These are phyloP conservation scores for Pseudonectria buxi DNA, from an alignment of 2,329 filamentous ascomycete genomes.

Conservation along the genomic window DNA sequence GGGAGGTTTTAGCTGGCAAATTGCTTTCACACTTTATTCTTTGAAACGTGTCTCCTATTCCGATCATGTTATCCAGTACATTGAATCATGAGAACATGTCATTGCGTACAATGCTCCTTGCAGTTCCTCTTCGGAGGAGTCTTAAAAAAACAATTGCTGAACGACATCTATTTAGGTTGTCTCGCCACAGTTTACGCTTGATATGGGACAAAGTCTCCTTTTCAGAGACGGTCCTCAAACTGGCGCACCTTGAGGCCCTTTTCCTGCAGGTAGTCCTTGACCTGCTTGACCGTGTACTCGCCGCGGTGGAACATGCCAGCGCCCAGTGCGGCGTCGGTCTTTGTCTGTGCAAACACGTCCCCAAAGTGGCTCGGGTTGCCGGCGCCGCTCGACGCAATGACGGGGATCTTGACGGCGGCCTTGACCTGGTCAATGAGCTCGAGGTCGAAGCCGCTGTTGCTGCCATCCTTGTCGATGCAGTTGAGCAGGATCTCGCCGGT, in stretches of 20 bases:
- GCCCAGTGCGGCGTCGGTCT: constrained; percentile 85
- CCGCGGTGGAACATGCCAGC: constrained; percentile 97
- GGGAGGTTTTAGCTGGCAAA: no score
- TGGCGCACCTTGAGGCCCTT: constrained; percentile 72
- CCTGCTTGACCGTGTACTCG: constrained; percentile 90
- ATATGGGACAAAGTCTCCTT: no score
- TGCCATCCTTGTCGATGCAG: constrained; percentile 95
- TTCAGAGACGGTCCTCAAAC: constrained; percentile 53
- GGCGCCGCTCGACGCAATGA: constrained; percentile 90
- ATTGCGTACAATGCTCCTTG: no score
- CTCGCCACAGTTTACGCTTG: no score
- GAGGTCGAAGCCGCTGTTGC: constrained; percentile 88
- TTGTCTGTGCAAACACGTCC: constrained; percentile 81
- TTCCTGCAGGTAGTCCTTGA: constrained; percentile 72
- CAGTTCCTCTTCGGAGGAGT: no score
- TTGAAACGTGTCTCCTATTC: no score
- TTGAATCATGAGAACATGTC: no score
- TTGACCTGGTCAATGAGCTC: constrained; percentile 90
- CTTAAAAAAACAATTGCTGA: no score
- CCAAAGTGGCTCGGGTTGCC: constrained; percentile 82
- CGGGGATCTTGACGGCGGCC: constrained; percentile 76
- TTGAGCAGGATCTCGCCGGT: constrained; percentile 91
- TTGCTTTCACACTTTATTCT: no score
- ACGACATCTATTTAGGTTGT: neutral
- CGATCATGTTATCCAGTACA: no score